These are phyloP conservation scores for Kwoniella botswanensis DNA, from an alignment of 768 basidiomycete genomes.

Conservation along the genomic window DNA sequence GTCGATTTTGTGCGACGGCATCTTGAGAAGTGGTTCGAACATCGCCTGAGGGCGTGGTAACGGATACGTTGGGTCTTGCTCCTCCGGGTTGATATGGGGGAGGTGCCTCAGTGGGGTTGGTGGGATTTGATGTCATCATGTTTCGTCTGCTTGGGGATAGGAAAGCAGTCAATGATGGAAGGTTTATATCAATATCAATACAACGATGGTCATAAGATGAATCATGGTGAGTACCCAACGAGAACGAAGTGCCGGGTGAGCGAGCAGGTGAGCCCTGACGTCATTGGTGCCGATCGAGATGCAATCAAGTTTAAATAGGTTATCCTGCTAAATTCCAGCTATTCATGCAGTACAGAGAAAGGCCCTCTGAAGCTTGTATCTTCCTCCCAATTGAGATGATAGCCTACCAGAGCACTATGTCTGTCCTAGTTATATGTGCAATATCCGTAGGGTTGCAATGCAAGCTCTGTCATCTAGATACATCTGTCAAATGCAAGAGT, in stretches of 20 bases:
- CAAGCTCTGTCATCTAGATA: too few relatives aligned
- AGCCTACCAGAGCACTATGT: too few relatives aligned
- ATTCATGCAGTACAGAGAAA: too few relatives aligned
- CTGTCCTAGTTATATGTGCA: too few relatives aligned
- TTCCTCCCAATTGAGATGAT: too few relatives aligned
- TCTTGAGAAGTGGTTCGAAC: slow-evolving; percentile 11
- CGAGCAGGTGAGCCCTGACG: not conserved
- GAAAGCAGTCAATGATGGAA: too few relatives aligned
- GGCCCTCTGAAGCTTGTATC: too few relatives aligned
- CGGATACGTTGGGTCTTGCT: slow-evolving; percentile 6
- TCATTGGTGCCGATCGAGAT: not conserved
- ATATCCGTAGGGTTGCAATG: too few relatives aligned
- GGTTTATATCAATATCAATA: too few relatives aligned
- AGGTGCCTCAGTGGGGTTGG: slow-evolving; percentile 10
- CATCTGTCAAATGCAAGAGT: not conserved
- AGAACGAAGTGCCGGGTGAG: not conserved
- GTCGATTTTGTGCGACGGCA: slow-evolving; percentile 17
- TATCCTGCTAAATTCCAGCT: not conserved
- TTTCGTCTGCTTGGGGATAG: too few relatives aligned
- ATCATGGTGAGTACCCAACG: not conserved
- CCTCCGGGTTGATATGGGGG: slow-evolving; percentile 10
- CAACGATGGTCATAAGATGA: too few relatives aligned
- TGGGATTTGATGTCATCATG: not conserved
- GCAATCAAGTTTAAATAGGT: not conserved
- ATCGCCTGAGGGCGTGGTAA: slow-evolving; percentile 14